phyloP scores from a whole-genome alignment of 2,329 filamentous ascomycete species.

The Daldinia sp. region DNA sequence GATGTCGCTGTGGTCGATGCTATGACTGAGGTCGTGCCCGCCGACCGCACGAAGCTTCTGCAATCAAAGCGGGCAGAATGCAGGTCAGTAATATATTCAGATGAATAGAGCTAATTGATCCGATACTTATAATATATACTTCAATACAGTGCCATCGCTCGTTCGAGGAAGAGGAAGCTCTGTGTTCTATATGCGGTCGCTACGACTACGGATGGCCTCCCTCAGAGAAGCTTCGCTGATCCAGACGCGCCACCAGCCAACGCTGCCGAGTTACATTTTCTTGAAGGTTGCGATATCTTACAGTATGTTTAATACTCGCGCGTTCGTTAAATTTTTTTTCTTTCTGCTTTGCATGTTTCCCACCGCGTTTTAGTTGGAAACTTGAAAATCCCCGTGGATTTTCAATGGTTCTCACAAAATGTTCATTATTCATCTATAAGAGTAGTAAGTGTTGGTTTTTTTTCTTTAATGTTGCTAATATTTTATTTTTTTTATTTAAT shows the following conservation, averaged over 20 bases:
- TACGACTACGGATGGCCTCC: constrained; percentile 71
- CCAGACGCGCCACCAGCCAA: constrained; percentile 63
- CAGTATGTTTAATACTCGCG: constrained; percentile 58
- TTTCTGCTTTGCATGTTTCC: not conserved
- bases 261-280: constrained; percentile 62
- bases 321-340: constrained; percentile 29
- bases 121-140: constrained; percentile 56
- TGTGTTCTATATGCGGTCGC: constrained; percentile 84
- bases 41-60: constrained; percentile 72
- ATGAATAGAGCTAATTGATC: constrained; percentile 58
- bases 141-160: constrained; percentile 74
- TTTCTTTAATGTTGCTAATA: not conserved
- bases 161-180: constrained; percentile 89
- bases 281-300: constrained; percentile 65
- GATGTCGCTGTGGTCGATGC: constrained; percentile 74
- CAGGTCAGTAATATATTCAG: constrained; percentile 57
- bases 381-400: not conserved
- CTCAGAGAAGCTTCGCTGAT: constrained; percentile 65
- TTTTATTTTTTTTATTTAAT: constrained; percentile 6
- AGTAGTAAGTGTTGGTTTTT: not conserved
- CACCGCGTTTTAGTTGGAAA: constrained; percentile 23
- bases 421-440: not conserved
- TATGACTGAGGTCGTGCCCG: constrained; percentile 75
- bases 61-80: constrained; percentile 70
- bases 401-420: not conserved